These are phyloP conservation scores for Silene conica DNA, from an alignment of 148 eudicot genomes.

Conservation along the genomic window DNA sequence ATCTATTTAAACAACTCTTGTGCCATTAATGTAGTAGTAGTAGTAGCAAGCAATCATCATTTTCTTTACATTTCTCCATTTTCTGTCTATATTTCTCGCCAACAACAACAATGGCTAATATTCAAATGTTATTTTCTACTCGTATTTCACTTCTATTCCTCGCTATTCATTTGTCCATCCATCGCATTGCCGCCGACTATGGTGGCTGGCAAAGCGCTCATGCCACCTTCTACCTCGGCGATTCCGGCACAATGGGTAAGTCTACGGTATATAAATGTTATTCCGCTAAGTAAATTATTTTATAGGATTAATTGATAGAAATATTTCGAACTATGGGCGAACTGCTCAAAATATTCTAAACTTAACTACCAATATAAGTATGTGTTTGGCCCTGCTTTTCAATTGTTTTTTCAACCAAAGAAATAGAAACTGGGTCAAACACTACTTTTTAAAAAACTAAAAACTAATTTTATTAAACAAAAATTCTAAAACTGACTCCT, in stretches of 20 bases:
- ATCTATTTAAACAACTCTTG: not conserved
- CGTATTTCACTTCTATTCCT: slow-evolving; percentile 26
- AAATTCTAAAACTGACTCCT: too few species aligned
- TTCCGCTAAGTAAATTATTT: not conserved
- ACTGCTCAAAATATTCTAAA: too few species aligned
- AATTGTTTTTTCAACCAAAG: too few species aligned
- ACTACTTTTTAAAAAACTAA: too few species aligned
- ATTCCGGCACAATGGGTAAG: slow-evolving; percentile 93
- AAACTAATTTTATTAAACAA: too few species aligned
- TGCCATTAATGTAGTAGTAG: not conserved
- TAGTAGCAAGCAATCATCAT: slow-evolving; percentile 1
- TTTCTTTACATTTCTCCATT: not conserved
- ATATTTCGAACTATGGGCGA: too few species aligned
- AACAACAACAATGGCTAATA: slow-evolving; percentile 32
- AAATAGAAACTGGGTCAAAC: too few species aligned
- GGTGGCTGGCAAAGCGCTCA: slow-evolving; percentile 65
- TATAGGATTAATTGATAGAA: too few species aligned
- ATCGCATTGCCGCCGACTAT: slow-evolving; percentile 22
- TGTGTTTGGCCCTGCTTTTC: too few species aligned
- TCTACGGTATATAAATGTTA: not conserved
- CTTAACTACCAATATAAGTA: too few species aligned
- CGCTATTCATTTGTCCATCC: slow-evolving; percentile 26
- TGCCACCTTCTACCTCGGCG: slow-evolving; percentile 85
- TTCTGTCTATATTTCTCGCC: not conserved
- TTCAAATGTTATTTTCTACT: slow-evolving; percentile 15